A percentile compares a stretch with the other conserved stretches of the same genome.
These are phyloP conservation scores for Grigorovia transvaalensis DNA, from an alignment of 805 yeast genomes.

Conservation along the genomic window DNA sequence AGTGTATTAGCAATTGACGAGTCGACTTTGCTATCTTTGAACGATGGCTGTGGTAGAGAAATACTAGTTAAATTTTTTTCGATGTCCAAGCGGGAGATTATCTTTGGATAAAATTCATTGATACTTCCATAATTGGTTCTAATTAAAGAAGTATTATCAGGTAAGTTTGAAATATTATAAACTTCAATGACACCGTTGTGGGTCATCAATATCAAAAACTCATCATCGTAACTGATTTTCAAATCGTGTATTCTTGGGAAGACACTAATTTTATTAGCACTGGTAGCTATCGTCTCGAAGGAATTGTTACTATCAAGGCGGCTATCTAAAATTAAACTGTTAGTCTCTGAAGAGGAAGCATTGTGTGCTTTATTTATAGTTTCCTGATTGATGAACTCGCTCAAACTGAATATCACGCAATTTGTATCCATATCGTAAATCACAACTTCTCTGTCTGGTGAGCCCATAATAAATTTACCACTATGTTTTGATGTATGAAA, in stretches of 20 bases:
- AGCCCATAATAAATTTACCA: conserved; percentile 53
- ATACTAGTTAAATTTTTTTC: conserved; percentile 58
- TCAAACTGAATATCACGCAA: conserved; percentile 20
- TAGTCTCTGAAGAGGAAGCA: not conserved
- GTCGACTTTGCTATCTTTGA: conserved; percentile 20
- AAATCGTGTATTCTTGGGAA: conserved; percentile 53
- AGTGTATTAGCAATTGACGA: not conserved
- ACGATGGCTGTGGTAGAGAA: conserved; percentile 35
- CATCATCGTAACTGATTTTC: conserved; percentile 55
- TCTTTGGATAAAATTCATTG: conserved; percentile 24
- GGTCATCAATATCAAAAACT: conserved; percentile 50
- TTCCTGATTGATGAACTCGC: conserved; percentile 11
- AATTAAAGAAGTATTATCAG: conserved; percentile 10
- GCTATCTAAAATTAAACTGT: no score
- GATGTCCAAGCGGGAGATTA: conserved; percentile 37
- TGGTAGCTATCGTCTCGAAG: not conserved
- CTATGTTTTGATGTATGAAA: conserved; percentile 37
- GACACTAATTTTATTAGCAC: not conserved
- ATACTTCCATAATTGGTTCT: conserved; percentile 1
- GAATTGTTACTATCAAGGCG: not conserved
- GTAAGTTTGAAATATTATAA: conserved; percentile 36
- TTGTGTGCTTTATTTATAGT: not conserved
- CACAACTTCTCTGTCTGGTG: conserved; percentile 59
- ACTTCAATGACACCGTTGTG: conserved; percentile 53
- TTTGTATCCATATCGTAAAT: conserved; percentile 32